phyloP scores from a whole-genome alignment of 805 yeast genomes.

The Spathaspora hagerdaliae region DNA sequence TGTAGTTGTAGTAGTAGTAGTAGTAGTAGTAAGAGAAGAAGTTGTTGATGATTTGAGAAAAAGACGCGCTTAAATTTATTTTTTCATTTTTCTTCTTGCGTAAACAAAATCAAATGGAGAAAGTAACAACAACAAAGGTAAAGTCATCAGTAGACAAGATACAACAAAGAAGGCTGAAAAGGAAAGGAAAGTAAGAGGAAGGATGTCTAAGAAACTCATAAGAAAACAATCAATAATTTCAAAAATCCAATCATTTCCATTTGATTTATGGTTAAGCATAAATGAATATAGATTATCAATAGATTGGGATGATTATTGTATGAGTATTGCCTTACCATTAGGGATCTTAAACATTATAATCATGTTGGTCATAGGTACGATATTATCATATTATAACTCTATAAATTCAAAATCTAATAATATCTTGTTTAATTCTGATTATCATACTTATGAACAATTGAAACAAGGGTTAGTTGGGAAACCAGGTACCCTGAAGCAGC shows the following conservation, averaged over 20 bases:
- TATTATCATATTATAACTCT: constrained; percentile 19
- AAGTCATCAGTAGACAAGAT: no score
- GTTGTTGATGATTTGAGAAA: no score
- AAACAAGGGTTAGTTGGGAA: constrained; percentile 6
- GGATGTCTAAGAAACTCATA: constrained; percentile 9
- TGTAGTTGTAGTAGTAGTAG: no score
- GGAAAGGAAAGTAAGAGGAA: no score
- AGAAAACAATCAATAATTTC: constrained; percentile 27
- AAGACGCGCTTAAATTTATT: no score
- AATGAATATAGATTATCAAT: constrained; percentile 35
- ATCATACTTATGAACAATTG: constrained; percentile 29
- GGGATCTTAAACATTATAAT: constrained; percentile 16
- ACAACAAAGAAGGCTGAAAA: no score
- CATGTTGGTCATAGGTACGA: constrained; percentile 9
- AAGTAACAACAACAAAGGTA: no score
- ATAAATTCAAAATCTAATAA: constrained; percentile 26
- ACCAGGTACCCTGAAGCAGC: constrained; percentile 3
- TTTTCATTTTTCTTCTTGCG: no score
- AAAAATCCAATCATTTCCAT: constrained; percentile 31
- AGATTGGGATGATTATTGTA: constrained; percentile 38
- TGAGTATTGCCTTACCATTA: constrained; percentile 26
- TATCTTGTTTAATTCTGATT: constrained; percentile 31
- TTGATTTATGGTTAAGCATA: constrained; percentile 31
- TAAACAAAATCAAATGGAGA: no score
- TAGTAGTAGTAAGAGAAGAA: no score